phyloP scores from a whole-genome alignment of 2,329 filamentous ascomycete species.

The Stemphylium vesicarium region DNA sequence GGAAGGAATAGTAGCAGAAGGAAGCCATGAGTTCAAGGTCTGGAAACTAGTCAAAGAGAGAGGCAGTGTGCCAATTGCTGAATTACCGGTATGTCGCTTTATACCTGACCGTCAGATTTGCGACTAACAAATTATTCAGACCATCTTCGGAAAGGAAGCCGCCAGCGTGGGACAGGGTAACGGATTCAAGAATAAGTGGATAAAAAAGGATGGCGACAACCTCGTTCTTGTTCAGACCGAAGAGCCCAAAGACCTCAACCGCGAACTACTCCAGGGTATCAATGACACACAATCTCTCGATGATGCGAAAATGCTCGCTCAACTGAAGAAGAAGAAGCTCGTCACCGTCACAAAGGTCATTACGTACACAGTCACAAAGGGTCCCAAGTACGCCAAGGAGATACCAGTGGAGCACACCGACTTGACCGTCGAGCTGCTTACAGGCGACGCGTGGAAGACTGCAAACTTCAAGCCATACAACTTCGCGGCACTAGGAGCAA shows the following conservation, averaged over 20 bases:
- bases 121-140: constrained; percentile 49
- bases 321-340: constrained; percentile 92
- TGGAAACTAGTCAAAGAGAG: constrained; percentile 56
- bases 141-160: constrained; percentile 73
- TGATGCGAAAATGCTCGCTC: constrained; percentile 77
- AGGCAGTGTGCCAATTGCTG: constrained; percentile 55
- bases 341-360: constrained; percentile 83
- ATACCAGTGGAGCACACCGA: constrained; percentile 94
- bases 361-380: constrained; percentile 83
- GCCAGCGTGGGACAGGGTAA: constrained; percentile 91
- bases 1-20: constrained; percentile 69
- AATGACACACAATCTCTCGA: constrained; percentile 70
- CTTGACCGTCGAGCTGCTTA: constrained; percentile 90
- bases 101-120: neutral
- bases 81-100: constrained; percentile 50
- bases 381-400: constrained; percentile 84
- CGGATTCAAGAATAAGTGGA: constrained; percentile 80
- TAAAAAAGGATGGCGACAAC: constrained; percentile 66
- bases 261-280: constrained; percentile 76
- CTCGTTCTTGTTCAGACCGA: constrained; percentile 64
- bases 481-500: constrained; percentile 74
- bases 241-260: constrained; percentile 79
- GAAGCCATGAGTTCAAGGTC: constrained; percentile 59
- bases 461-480: constrained; percentile 87
- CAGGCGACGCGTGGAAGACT: constrained; percentile 87